Evolutionary conservation across 2,329 filamentous ascomycete species (phyloP), one percentile per base, ranked within the genome.

Genomic region (Atkinsonella hypoxylon): DNA sequence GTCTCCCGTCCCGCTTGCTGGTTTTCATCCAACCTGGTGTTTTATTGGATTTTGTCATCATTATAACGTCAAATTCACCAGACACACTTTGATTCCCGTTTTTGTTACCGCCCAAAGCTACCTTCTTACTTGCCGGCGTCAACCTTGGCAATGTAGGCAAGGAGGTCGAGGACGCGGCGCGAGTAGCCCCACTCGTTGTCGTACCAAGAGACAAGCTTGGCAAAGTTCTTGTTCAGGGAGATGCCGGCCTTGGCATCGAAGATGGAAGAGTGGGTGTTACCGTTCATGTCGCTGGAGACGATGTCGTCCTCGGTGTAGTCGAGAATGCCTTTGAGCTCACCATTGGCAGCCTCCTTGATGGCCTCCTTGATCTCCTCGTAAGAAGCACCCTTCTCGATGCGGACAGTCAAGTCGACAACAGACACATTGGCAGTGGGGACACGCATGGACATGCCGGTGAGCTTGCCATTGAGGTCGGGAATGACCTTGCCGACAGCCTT

Each of bases 401-500:
- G 90, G 81, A 76, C 82, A 66, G 93, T 98, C 70, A 98, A 77
- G 76, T 98, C 93, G 68, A 98, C 93, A 72, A 97, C 93, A 64
- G 93, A 98, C 72, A 98, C 93, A 81, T 98, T 97, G 80, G 88
- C 75, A 62, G 93, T 97, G 62, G 93, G 93, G 54, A 98, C 91
- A 86, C 93, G 93, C 87, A 98, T 93, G 67, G 93, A 82, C 93
- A 98, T 97, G 78, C 93, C 93, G 61, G 93, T 98, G 61, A 97
- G 89, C 85, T 98, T 98, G 82, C 93, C 93, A 78, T 97, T 97
- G 62, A 98, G 84, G 63, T 82, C 77, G 64, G 93, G 93, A 67
- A 97, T 97, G 79, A 97, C 93, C 86, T 98, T 98, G 78, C 93
- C 93, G 77, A 98, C 93, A 70, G 93, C 93, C 89, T 98, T 98